A percentile compares a stretch with the other conserved stretches of the same genome.
Evolutionary conservation across 345 rosid species (phyloP).

Genomic region (Eucalyptus tenuipes): DNA sequence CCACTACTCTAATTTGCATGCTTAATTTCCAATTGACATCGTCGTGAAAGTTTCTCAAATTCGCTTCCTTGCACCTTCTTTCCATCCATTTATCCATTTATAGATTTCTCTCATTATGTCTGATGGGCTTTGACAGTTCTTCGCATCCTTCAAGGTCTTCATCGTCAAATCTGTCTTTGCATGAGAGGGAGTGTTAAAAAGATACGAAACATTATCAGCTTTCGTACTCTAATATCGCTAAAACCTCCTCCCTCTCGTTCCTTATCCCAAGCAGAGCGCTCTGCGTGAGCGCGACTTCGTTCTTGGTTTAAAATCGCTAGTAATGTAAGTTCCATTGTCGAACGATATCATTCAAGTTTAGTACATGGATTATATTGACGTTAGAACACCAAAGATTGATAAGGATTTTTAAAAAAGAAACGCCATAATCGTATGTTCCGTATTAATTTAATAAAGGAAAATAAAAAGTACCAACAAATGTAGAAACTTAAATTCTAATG

Average conservation of each 20-base stretch:
- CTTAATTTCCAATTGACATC: not conserved
- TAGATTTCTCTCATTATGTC: not conserved
- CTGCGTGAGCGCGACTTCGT: not conserved
- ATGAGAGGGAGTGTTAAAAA: no score
- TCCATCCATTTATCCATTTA: no score
- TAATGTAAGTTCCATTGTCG: not conserved
- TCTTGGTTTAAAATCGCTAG: not conserved
- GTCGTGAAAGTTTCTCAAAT: not conserved
- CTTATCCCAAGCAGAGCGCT: no score
- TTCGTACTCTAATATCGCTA: no score
- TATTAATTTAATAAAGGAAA: not conserved
- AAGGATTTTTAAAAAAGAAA: fast-evolving
- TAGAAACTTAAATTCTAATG: not conserved
- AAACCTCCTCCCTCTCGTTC: no score
- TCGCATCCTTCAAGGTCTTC: not conserved
- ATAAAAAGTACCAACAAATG: not conserved
- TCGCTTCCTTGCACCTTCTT: not conserved
- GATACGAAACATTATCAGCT: no score
- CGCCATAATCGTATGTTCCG: not conserved
- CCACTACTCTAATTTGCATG: not conserved
- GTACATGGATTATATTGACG: not conserved
- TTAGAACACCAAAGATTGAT: not conserved
- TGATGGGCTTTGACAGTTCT: not conserved
- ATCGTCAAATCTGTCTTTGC: not conserved
- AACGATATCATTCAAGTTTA: no score